These are phyloP conservation scores for Ceratobasidium sp. DNA, from an alignment of 1,284 basidiomycete genomes.

Conservation along the genomic window DNA sequence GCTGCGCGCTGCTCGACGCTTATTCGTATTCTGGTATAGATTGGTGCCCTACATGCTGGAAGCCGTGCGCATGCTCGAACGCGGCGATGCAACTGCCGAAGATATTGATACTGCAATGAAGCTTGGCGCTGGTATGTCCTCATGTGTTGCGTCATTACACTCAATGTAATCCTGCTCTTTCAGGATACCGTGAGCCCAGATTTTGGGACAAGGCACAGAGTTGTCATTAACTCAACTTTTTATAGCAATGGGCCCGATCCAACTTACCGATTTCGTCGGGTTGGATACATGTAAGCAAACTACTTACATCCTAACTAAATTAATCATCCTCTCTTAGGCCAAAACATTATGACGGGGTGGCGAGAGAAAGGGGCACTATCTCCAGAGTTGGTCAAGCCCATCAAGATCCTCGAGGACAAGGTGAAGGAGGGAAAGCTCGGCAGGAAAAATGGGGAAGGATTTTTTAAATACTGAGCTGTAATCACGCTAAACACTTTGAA, in stretches of 20 bases:
- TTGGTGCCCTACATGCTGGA: slow-evolving; percentile 64
- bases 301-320: slow-evolving; percentile 46
- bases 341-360: slow-evolving; percentile 66
- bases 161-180: neutral
- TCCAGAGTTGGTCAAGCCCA: slow-evolving; percentile 61
- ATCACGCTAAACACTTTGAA: neutral
- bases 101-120: slow-evolving; percentile 72
- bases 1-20: neutral
- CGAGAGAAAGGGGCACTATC: slow-evolving; percentile 56
- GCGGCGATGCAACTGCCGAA: slow-evolving; percentile 67
- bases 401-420: slow-evolving; percentile 62
- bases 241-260: slow-evolving; percentile 63
- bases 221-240: neutral
- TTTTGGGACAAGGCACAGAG: neutral
- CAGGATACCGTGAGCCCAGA: slow-evolving; percentile 52
- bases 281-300: slow-evolving; percentile 60
- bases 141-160: neutral
- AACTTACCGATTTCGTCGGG: slow-evolving; percentile 68
- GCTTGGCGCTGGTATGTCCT: slow-evolving; percentile 64
- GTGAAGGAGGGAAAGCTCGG: slow-evolving; percentile 66
- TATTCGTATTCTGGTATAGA: slow-evolving; percentile 30
- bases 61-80: slow-evolving; percentile 68
- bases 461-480: slow-evolving; percentile 57
- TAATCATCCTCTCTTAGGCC: slow-evolving; percentile 32
- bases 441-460: slow-evolving; percentile 65